Evolutionary conservation across 2,329 filamentous ascomycete genomes (phyloP), one percentile per base, ranked within the genome.

Genomic region (Aspergillus pseudoterreus): DNA sequence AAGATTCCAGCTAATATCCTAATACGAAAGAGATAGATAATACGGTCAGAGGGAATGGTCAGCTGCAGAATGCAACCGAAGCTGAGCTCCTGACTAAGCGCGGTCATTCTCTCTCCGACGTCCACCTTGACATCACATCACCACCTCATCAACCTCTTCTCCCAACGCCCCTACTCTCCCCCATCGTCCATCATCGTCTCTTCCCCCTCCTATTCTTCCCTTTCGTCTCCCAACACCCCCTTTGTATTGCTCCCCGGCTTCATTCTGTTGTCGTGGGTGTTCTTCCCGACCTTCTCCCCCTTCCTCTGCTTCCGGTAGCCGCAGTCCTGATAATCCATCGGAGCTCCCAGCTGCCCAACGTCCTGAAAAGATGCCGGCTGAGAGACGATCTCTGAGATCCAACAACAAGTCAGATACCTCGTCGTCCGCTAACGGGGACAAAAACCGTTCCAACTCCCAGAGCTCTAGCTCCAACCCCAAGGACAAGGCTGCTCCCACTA

Each of bases 381-480:
- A 75, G 66, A 72, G 72, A 66, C 73, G 74, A 55, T 73, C 70
- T 57, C 60, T 75, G 62, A 67, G 72, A 67, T 76, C 74, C 53
- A 72, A 72, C 61, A 76, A 71, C 67, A 76, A 75, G 59, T 70
- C 70, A 56, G 74, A 76, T 57, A 67, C 68, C 52, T 73, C 73
- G 56, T 74, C 72, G 55, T 74, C 72, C 55, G 69, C 74, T 63
- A 75, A 76, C 69, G 72, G 73, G 65, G 73, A 76, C 52, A 75
- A 75, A 57, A 63, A 67, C 55, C 66, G 66, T 47, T 73, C 73
- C 49, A 71, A 69, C 60, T 75, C 73, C 15, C 71, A 74, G 59
- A 71, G 59, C 63, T 73, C 73, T 45, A 65, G 62, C 60, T 69
- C 70, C 53, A 73, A 62, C 55, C 14, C 35, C 35, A 72, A 76